Conservation (phyloP, 148 eudicot species). For the Persicaria tinctoria region DNA sequence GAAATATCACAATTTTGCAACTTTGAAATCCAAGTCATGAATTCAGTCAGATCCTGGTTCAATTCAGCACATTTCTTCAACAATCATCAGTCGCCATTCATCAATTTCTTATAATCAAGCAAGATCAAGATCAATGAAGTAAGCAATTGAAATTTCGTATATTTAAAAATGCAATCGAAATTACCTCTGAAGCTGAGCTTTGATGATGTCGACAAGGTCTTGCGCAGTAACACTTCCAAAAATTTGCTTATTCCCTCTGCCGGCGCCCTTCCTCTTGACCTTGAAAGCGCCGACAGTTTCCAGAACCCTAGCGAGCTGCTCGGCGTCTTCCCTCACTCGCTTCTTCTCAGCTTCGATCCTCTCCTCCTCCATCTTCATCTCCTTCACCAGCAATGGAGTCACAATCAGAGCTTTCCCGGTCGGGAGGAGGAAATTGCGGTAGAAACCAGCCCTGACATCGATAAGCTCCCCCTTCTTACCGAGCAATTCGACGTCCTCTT, state of each 20-base stretch:
- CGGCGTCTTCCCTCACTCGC: slow-evolving; percentile 93
- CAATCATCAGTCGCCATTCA: too few species aligned
- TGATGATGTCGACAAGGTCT: slow-evolving; percentile 94
- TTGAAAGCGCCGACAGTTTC: slow-evolving; percentile 94
- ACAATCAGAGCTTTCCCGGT: slow-evolving; percentile 76
- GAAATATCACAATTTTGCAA: neutral
- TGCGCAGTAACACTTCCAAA: slow-evolving; percentile 94
- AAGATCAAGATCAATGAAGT: neutral
- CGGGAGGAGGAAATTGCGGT: slow-evolving; percentile 68
- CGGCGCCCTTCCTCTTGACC: slow-evolving; percentile 74
- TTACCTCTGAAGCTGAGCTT: slow-evolving; percentile 94
- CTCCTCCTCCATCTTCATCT: slow-evolving; percentile 91
- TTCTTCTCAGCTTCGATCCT: slow-evolving; percentile 92
- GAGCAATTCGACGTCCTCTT: slow-evolving; percentile 66
- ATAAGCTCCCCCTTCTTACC: slow-evolving; percentile 77
- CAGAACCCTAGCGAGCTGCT: slow-evolving; percentile 74
- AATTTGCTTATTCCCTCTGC: slow-evolving; percentile 77
- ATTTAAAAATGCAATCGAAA: too few species aligned
- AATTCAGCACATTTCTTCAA: too few species aligned
- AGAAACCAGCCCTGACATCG: slow-evolving; percentile 84
- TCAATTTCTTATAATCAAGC: too few species aligned
- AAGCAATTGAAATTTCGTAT: neutral
- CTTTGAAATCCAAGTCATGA: neutral
- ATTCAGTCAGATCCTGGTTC: too few species aligned
- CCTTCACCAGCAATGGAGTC: slow-evolving; percentile 63